Evolutionary conservation across 768 basidiomycete genomes (phyloP).

Genomic region (Tylopilus vinaceipallidus): DNA sequence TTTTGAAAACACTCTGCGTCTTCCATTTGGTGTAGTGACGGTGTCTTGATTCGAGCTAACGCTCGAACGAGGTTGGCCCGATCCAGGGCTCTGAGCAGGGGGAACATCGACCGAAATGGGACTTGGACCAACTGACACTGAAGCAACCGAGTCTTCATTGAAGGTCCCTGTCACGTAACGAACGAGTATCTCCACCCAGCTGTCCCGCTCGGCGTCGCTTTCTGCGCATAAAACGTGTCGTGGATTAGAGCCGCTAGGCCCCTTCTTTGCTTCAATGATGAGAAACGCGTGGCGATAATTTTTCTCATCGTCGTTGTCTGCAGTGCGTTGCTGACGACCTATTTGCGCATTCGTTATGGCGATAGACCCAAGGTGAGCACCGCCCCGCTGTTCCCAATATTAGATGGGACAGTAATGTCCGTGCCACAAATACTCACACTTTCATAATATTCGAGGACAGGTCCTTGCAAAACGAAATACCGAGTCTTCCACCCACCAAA

Average conservation of each 20-base stretch:
- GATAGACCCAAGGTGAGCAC: conserved; percentile 89
- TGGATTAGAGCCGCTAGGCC: conserved; percentile 63
- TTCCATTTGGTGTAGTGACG: conserved; percentile 21
- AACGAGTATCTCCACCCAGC: conserved; percentile 93
- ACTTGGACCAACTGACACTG: conserved; percentile 37
- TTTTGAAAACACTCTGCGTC: conserved; percentile 47
- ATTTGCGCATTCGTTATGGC: conserved; percentile 91
- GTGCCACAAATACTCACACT: conserved; percentile 58
- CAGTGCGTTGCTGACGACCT: conserved; percentile 82
- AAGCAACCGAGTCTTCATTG: conserved; percentile 61
- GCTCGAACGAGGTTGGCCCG: conserved; percentile 56
- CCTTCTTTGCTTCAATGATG: conserved; percentile 85
- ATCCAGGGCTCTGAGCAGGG: conserved; percentile 26
- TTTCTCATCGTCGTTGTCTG: conserved; percentile 74
- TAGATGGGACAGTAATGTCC: conserved; percentile 10
- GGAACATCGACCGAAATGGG: conserved; percentile 24
- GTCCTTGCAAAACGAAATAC: conserved; percentile 91
- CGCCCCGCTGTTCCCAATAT: conserved; percentile 65
- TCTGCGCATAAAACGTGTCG: conserved; percentile 96
- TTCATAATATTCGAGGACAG: conserved; percentile 92
- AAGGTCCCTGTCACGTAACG: conserved; percentile 82
- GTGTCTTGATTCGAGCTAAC: conserved; percentile 42
- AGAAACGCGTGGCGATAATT: conserved; percentile 97
- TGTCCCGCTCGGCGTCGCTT: conserved; percentile 89
- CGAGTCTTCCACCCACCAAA: conserved; percentile 98